These are phyloP conservation scores for Stellera chamaejasme DNA, from an alignment of 345 rosid genomes.

Conservation along the genomic window DNA sequence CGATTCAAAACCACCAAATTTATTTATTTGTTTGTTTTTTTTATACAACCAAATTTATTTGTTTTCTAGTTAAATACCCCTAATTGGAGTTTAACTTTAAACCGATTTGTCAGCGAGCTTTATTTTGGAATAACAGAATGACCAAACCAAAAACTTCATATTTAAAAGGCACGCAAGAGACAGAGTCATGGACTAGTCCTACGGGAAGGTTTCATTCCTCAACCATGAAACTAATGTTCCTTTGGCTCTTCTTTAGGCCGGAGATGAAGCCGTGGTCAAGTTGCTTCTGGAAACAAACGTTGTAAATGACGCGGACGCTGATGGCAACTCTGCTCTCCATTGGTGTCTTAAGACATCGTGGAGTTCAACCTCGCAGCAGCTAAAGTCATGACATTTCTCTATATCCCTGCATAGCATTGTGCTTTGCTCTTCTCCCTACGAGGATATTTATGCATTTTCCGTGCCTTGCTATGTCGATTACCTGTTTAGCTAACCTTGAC, in stretches of 20 bases:
- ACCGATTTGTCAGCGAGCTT: too few species aligned
- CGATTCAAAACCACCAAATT: too few species aligned
- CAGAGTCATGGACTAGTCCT: neutral
- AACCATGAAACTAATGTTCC: neutral
- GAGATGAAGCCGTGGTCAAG: constrained; percentile 63
- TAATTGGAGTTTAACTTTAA: too few species aligned
- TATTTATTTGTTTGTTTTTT: too few species aligned
- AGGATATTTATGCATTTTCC: too few species aligned
- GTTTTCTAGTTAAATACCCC: too few species aligned
- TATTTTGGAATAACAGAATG: too few species aligned
- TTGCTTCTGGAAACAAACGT: constrained; percentile 54
- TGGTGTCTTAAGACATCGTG: constrained; percentile 53
- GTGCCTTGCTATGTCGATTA: too few species aligned
- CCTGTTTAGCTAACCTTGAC: neutral
- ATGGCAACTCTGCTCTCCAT: constrained; percentile 71
- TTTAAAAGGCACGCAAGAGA: neutral
- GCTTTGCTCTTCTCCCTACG: too few species aligned
- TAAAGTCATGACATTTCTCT: constrained; percentile 37
- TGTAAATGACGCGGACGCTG: constrained; percentile 54
- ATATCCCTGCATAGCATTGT: constrained; percentile 1
- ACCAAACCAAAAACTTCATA: neutral
- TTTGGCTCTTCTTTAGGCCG: constrained; percentile 35
- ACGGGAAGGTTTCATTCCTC: too few species aligned
- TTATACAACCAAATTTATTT: too few species aligned
- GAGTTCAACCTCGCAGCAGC: constrained; percentile 46